Evolutionary conservation across 202 grass and related monocot species (phyloP).

Genomic region (Tripidium arundinaceum): DNA sequence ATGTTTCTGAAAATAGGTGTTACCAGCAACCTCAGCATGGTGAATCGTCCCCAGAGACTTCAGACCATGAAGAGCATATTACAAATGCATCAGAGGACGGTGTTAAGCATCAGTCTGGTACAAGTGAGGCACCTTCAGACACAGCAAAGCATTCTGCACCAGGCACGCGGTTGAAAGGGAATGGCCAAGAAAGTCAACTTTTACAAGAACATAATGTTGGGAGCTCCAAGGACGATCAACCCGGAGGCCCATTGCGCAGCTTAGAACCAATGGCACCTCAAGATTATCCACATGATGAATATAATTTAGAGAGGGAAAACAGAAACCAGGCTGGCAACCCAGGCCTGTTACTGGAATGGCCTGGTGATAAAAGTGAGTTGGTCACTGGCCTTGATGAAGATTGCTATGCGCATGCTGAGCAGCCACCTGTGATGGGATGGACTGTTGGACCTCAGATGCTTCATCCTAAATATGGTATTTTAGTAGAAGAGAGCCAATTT

Average conservation of each 20-base stretch:
- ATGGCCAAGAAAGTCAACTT: slow-evolving; percentile 9
- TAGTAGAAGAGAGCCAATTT: slow-evolving; percentile 48
- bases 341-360: neutral
- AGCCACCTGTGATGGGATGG: slow-evolving; percentile 51
- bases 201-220: slow-evolving; percentile 13
- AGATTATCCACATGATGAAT: slow-evolving; percentile 30
- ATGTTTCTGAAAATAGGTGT: slow-evolving; percentile 21
- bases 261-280: slow-evolving; percentile 31
- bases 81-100: slow-evolving; percentile 25
- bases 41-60: slow-evolving; percentile 11
- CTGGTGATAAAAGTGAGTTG: slow-evolving; percentile 21
- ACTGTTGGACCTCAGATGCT: slow-evolving; percentile 56
- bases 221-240: neutral
- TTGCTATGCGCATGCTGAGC: slow-evolving; percentile 20
- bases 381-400: slow-evolving; percentile 22
- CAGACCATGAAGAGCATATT: slow-evolving; percentile 19
- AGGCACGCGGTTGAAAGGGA: slow-evolving; percentile 7
- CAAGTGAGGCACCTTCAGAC: neutral
- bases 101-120: slow-evolving; percentile 16
- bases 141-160: neutral
- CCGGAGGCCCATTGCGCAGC: neutral
- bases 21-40: slow-evolving; percentile 22
- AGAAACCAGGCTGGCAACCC: neutral
- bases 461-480: slow-evolving; percentile 69
- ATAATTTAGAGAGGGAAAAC: slow-evolving; percentile 34